Base-by-base conservation (phyloP, 257 asterid species). In the Rhazya stricta region DNA sequence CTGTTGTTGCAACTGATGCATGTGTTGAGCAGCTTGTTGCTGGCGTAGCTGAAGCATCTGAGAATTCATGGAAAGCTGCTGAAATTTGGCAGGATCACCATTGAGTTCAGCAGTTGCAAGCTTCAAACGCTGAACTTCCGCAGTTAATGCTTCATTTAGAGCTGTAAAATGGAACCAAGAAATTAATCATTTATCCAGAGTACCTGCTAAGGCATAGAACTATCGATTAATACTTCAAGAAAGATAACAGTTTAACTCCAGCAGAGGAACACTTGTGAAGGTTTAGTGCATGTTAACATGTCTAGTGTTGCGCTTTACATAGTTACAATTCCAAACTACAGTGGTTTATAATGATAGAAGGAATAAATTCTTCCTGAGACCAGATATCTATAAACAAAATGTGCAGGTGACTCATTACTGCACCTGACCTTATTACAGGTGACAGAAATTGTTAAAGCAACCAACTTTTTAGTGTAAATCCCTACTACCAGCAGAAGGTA, bases 41-140 rank as follows among this genome's bases (percentile, higher is more conserved):
- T 83, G 86, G 16, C 73, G 88, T 42, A 78, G 27, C 67, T 84
- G 93, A 74, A 74, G 79, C 88, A 84, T 84, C 74, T 83, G 85
- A 51, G 89, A 77, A 70, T 75, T 86, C 67, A 88, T 74, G 1
- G 90, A 80, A 67, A 85, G 84, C 73, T 83, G 91, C 76, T 88
- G 93, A 72, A 78, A 85, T 73, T 83, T 88, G 65, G 89, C 62
- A 23, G 88, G 62, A 51, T 85, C 88, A 69, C 80, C 82, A 42
- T 46, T 81, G 53, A 84, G 53, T 74, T 86, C 94, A 29, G 84
- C 69, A 42, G 86, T 77, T n/a, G 86, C 85, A 32, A 84, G 72
- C 80, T 85, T 89, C 83, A 89, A 75, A 32, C 92, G 92, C 77
- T 88, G 92, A 56, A 89, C 87, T 78, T 89, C 92, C 0, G 82